These are phyloP conservation scores for Acmispon strigosus DNA, from an alignment of 306 rosid genomes.

Conservation along the genomic window DNA sequence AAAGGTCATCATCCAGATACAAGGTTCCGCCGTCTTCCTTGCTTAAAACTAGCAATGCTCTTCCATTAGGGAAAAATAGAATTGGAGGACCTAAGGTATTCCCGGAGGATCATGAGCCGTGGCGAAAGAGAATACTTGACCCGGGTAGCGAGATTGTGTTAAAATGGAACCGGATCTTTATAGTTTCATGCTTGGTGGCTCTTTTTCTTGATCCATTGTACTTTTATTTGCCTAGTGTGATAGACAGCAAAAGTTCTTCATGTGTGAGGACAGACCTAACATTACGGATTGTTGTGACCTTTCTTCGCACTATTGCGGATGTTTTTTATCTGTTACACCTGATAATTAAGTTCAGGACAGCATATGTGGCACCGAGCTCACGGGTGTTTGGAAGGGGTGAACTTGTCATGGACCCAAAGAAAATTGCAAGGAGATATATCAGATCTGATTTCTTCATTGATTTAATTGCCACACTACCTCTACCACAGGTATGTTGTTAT, in stretches of 20 bases:
- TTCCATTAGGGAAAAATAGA: constrained; percentile 41
- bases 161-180: constrained; percentile 89
- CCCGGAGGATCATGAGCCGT: constrained; percentile 68
- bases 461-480: constrained; percentile 84
- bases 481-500: constrained; percentile 71
- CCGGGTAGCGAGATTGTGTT: constrained; percentile 82
- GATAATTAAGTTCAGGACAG: constrained; percentile 88
- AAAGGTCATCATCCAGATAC: constrained; percentile 50
- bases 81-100: constrained; percentile 60
- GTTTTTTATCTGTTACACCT: constrained; percentile 75
- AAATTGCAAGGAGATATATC: constrained; percentile 74
- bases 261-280: constrained; percentile 72
- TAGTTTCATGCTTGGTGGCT: constrained; percentile 80
- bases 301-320: constrained; percentile 83
- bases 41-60: constrained; percentile 37
- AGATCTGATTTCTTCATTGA: constrained; percentile 95
- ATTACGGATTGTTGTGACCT: constrained; percentile 70
- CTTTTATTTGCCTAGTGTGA: constrained; percentile 71
- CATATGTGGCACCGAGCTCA: constrained; percentile 87
- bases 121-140: constrained; percentile 81
- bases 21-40: constrained; percentile 46
- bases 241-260: constrained; percentile 24
- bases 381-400: constrained; percentile 98
- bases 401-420: constrained; percentile 91
- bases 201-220: constrained; percentile 75